phyloP scores from a whole-genome alignment of 495 filamentous ascomycete genomes.

The Ramalina intermedia region DNA sequence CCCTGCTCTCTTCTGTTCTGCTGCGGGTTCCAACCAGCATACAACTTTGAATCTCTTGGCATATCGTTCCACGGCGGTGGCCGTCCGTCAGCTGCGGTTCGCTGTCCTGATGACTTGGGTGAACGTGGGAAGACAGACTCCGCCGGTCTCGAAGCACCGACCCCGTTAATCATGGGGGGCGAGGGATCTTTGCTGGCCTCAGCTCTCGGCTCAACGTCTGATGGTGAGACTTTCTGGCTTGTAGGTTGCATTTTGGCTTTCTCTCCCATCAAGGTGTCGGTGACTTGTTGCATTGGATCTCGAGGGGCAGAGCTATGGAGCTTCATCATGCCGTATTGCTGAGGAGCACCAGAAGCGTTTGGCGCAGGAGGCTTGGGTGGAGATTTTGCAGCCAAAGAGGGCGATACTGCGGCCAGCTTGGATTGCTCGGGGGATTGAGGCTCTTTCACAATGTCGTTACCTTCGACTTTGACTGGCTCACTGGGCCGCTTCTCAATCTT shows the following conservation, averaged over 20 bases:
- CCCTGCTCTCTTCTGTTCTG: conserved; percentile 22
- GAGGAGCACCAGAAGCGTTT: conserved; percentile 36
- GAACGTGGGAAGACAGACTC: conserved; percentile 5
- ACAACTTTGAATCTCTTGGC: conserved; percentile 12
- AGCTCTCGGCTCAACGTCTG: conserved; percentile 22
- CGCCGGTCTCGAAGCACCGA: conserved; percentile 4
- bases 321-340: conserved; percentile 47
- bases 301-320: conserved; percentile 38
- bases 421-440: conserved; percentile 1
- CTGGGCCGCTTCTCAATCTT: conserved; percentile 30
- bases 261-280: conserved; percentile 18
- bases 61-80: conserved; percentile 17
- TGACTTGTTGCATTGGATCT: conserved; percentile 27
- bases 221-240: conserved; percentile 22
- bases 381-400: conserved; percentile 22
- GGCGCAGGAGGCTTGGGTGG: conserved; percentile 38
- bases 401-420: conserved; percentile 4
- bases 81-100: conserved; percentile 1
- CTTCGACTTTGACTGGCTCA: conserved; percentile 11
- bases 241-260: conserved; percentile 18
- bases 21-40: conserved; percentile 15
- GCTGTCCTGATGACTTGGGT: conserved; percentile 6
- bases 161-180: conserved; percentile 17
- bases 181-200: conserved; percentile 14
- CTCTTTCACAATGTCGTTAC: conserved; percentile 11